Evolutionary conservation across 257 asterid species (phyloP).

Genomic region (Solanum virginianum): DNA sequence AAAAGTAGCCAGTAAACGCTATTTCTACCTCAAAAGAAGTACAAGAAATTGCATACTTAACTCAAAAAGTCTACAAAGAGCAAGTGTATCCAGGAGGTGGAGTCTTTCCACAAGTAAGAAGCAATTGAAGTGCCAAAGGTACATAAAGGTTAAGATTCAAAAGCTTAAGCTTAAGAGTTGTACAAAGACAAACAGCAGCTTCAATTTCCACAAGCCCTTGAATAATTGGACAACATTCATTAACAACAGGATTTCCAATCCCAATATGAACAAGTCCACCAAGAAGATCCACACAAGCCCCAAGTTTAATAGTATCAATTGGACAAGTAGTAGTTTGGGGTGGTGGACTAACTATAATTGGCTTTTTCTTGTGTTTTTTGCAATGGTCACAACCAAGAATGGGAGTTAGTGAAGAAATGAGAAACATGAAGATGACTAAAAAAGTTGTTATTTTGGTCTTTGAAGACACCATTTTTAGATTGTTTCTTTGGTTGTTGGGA

Average conservation of each 20-base stretch:
- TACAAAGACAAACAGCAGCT: constrained; percentile 74
- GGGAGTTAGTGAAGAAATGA: constrained; percentile 34
- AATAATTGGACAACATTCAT: constrained; percentile 64
- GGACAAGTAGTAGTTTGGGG: constrained; percentile 39
- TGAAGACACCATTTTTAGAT: constrained; percentile 25
- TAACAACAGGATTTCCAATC: constrained; percentile 55
- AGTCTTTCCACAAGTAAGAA: constrained; percentile 68
- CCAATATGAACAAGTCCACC: constrained; percentile 65
- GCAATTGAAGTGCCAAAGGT: constrained; percentile 80
- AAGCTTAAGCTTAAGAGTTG: constrained; percentile 52
- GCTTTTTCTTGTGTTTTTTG: constrained; percentile 12
- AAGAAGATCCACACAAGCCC: constrained; percentile 73
- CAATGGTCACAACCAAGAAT: constrained; percentile 41
- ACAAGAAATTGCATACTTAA: background rate
- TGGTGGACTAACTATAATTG: background rate
- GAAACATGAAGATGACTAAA: constrained; percentile 38
- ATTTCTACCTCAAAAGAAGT: background rate
- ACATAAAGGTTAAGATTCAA: constrained; percentile 49
- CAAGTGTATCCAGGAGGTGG: constrained; percentile 96
- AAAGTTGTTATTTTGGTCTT: constrained; percentile 9
- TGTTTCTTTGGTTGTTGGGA: background rate
- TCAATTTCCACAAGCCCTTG: constrained; percentile 57
- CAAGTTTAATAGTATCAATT: constrained; percentile 56
- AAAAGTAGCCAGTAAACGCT: background rate
- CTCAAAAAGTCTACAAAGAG: constrained; percentile 25